These are phyloP conservation scores for Pterulicium gracile DNA, from an alignment of 1,284 basidiomycete genomes.

Conservation along the genomic window DNA sequence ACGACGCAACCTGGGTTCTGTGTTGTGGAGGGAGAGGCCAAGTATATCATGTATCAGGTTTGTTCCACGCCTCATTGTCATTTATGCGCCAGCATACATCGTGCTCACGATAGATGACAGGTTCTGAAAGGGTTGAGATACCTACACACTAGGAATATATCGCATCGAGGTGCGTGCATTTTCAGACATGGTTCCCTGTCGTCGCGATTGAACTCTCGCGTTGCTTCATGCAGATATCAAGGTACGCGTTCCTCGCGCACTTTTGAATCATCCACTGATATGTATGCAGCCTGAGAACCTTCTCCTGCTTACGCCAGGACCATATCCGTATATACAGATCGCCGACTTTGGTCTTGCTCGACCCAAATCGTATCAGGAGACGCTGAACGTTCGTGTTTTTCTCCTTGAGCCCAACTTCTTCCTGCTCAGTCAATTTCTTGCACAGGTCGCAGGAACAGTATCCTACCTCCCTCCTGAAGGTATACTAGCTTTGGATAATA, in stretches of 20 bases:
- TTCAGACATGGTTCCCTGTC: neutral
- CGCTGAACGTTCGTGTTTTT: conserved; percentile 63
- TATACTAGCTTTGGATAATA: conserved; percentile 52
- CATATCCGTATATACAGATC: conserved; percentile 74
- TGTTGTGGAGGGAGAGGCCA: conserved; percentile 59
- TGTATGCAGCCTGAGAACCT: conserved; percentile 71
- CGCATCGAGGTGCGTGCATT: conserved; percentile 56
- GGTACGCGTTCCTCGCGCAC: conserved; percentile 27
- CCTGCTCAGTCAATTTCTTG: neutral
- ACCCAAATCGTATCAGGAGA: conserved; percentile 68
- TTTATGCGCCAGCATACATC: neutral
- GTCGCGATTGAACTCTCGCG: neutral
- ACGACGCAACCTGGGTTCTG: conserved; percentile 15
- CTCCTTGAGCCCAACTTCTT: no score
- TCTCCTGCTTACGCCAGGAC: conserved; percentile 59
- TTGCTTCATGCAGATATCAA: conserved; percentile 51
- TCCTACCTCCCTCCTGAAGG: conserved; percentile 82
- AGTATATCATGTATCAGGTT: conserved; percentile 80
- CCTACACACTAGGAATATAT: conserved; percentile 64
- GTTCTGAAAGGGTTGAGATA: conserved; percentile 57
- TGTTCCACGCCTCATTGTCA: neutral
- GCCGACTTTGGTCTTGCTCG: conserved; percentile 83
- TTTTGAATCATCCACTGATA: conserved; percentile 1
- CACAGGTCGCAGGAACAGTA: conserved; percentile 37
- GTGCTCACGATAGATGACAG: neutral